Evolutionary conservation across 495 filamentous ascomycete species (phyloP).

Genomic region (Hypoxylon perforatum): DNA sequence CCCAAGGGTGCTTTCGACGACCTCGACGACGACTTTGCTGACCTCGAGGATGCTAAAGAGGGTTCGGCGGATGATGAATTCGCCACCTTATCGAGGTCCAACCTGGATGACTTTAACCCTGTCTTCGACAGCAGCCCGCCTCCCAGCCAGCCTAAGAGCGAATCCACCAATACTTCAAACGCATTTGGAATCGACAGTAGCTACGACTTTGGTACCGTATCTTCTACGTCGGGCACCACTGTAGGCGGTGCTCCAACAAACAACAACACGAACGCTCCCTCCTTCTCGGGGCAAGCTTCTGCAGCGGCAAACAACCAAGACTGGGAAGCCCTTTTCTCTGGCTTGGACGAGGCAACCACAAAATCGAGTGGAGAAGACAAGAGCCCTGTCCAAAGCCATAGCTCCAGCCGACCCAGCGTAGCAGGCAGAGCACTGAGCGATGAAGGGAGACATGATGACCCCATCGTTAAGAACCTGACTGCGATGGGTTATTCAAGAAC

Average conservation of each 20-base stretch:
- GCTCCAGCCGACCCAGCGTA: conserved; percentile 51
- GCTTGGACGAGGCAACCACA: conserved; percentile 66
- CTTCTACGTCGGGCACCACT: conserved; percentile 55
- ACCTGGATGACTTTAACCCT: conserved; percentile 73
- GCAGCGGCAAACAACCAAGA: conserved; percentile 70
- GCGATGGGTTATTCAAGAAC: conserved; percentile 88
- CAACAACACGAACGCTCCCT: conserved; percentile 46
- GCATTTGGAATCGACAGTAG: conserved; percentile 59
- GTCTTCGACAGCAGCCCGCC: conserved; percentile 70
- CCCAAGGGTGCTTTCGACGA: conserved; percentile 68
- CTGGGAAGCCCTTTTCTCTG: conserved; percentile 95
- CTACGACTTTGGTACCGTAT: conserved; percentile 60
- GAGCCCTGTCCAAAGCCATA: conserved; percentile 51
- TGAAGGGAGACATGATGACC: conserved; percentile 86
- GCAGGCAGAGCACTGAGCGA: conserved; percentile 73
- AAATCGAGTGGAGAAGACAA: conserved; percentile 43
- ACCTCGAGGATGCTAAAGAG: conserved; percentile 88
- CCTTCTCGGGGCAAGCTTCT: conserved; percentile 46
- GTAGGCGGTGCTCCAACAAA: conserved; percentile 64
- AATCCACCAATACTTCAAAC: conserved; percentile 50
- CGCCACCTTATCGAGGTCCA: conserved; percentile 67
- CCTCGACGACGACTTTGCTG: conserved; percentile 92
- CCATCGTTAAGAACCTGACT: conserved; percentile 88
- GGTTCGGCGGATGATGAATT: conserved; percentile 92
- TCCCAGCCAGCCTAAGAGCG: conserved; percentile 63